phyloP scores from a whole-genome alignment of 495 filamentous ascomycete genomes.

The Aspergillus steynii region DNA sequence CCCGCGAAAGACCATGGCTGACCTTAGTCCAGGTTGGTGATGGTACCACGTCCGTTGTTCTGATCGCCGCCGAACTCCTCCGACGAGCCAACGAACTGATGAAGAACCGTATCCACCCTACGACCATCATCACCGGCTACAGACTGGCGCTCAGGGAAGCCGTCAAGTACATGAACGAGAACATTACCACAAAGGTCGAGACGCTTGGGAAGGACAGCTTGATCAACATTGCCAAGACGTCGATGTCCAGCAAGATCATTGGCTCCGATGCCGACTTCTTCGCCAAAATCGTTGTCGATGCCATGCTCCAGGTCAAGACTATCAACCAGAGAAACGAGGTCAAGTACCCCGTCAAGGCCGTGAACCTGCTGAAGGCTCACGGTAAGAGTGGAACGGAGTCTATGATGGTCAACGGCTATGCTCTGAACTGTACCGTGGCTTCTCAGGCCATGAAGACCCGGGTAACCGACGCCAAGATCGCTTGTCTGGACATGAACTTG shows the following conservation, averaged over 20 bases:
- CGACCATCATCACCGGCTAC: slow-evolving; percentile 98
- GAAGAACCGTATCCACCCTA: slow-evolving; percentile 99
- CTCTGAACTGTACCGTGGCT: slow-evolving; percentile 97
- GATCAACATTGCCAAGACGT: slow-evolving; percentile 95
- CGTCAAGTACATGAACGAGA: slow-evolving; percentile 98
- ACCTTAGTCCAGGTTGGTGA: slow-evolving; percentile 69
- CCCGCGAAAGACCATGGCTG: slow-evolving; percentile 14
- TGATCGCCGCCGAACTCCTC: slow-evolving; percentile 95
- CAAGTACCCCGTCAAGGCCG: slow-evolving; percentile 98
- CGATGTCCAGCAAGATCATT: slow-evolving; percentile 99
- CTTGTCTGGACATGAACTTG: slow-evolving; percentile 95
- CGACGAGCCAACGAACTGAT: slow-evolving; percentile 94
- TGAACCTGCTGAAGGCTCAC: slow-evolving; percentile 97
- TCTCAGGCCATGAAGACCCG: slow-evolving; percentile 97
- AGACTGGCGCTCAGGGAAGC: slow-evolving; percentile 92
- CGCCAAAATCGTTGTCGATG: slow-evolving; percentile 93
- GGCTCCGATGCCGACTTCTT: slow-evolving; percentile 96
- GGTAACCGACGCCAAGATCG: slow-evolving; percentile 92
- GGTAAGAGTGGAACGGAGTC: slow-evolving; percentile 91
- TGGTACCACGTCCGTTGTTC: slow-evolving; percentile 95
- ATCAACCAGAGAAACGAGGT: slow-evolving; percentile 84
- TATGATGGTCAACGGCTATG: slow-evolving; percentile 91
- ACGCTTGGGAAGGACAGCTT: slow-evolving; percentile 84
- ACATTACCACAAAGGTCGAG: slow-evolving; percentile 93
- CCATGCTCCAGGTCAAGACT: slow-evolving; percentile 91